Conservation (phyloP, 2,329 filamentous ascomycete species). For the Sarocladium oryzae region DNA sequence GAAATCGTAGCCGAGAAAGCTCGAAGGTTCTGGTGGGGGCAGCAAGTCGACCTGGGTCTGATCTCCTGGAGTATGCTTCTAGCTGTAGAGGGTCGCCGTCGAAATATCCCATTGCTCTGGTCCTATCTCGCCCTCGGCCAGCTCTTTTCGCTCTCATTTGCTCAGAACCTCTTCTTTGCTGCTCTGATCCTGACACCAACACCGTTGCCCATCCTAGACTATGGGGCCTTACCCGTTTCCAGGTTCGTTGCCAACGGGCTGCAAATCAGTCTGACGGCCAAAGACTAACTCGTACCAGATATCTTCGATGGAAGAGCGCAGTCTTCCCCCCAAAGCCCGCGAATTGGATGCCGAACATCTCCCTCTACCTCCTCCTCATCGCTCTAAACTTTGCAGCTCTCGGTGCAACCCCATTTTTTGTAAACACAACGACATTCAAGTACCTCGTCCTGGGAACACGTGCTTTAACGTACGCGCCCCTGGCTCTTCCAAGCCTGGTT, state of each 20-base stretch:
- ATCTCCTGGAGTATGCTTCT: slow-evolving; percentile 51
- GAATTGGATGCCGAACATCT: slow-evolving; percentile 35
- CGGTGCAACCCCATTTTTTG: slow-evolving; percentile 32
- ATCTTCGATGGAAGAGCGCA: slow-evolving; percentile 21
- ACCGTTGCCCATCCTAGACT: slow-evolving; percentile 28
- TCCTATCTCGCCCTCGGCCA: slow-evolving; percentile 54
- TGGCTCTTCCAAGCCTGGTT: slow-evolving; percentile 39
- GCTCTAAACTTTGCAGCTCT: slow-evolving; percentile 28
- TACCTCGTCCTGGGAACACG: slow-evolving; percentile 26
- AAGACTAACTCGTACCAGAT: too few species aligned
- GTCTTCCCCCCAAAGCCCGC: slow-evolving; percentile 34
- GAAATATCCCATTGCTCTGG: slow-evolving; percentile 47
- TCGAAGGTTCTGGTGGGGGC: slow-evolving; percentile 55
- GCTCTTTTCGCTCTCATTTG: slow-evolving; percentile 52
- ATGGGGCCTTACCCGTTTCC: slow-evolving; percentile 22
- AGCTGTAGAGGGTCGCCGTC: slow-evolving; percentile 51
- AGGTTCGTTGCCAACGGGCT: slow-evolving; percentile 17
- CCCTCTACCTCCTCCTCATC: slow-evolving; percentile 27
- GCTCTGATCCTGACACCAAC: slow-evolving; percentile 50
- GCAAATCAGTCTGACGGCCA: not conserved
- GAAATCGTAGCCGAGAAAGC: slow-evolving; percentile 48
- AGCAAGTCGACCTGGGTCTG: slow-evolving; percentile 50
- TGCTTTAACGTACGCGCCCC: slow-evolving; percentile 36
- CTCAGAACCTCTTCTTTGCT: slow-evolving; percentile 57
- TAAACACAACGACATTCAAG: slow-evolving; percentile 33